Percentiles rank a stretch among this genome's conserved stretches.
Conservation (phyloP, 108 stramenopile species). For the Fragilaria crotonensis region DNA sequence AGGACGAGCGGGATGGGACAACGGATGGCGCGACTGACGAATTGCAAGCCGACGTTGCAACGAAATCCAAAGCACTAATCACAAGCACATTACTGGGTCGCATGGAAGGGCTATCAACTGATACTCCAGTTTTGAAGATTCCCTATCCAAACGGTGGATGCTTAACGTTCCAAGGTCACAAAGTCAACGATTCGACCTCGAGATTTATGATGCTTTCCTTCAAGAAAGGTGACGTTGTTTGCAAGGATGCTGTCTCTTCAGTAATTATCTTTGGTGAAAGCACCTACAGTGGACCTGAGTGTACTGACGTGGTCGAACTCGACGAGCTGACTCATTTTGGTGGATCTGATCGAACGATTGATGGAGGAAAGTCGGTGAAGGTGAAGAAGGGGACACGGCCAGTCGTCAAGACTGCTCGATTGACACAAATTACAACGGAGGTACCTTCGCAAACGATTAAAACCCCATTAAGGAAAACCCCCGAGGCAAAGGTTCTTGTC, state of each 20-base stretch:
- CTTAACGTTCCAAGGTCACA: conserved; percentile 33
- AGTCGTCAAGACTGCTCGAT: not conserved
- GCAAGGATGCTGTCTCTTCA: conserved; percentile 59
- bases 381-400: conserved; percentile 8
- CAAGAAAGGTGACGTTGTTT: conserved; percentile 39
- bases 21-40: not conserved
- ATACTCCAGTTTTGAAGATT: conserved; percentile 20
- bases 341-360: conserved; percentile 61
- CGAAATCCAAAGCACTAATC: not conserved
- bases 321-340: conserved; percentile 42
- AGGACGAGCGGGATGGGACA: conserved; percentile 6
- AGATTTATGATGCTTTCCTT: conserved; percentile 28
- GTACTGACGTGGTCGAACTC: not conserved
- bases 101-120: conserved; percentile 20
- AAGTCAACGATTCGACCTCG: conserved; percentile 21
- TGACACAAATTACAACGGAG: not conserved
- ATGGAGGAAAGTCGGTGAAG: conserved; percentile 29
- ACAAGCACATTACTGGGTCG: conserved; percentile 28
- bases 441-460: too few relatives aligned
- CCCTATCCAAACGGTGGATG: conserved; percentile 16
- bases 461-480: too few relatives aligned
- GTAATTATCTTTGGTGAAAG: conserved; percentile 55
- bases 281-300: not conserved
- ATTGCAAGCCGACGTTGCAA: not conserved
- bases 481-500: too few relatives aligned